Base-by-base conservation (phyloP, 345 rosid genomes). In the Noccaea caerulescens region DNA sequence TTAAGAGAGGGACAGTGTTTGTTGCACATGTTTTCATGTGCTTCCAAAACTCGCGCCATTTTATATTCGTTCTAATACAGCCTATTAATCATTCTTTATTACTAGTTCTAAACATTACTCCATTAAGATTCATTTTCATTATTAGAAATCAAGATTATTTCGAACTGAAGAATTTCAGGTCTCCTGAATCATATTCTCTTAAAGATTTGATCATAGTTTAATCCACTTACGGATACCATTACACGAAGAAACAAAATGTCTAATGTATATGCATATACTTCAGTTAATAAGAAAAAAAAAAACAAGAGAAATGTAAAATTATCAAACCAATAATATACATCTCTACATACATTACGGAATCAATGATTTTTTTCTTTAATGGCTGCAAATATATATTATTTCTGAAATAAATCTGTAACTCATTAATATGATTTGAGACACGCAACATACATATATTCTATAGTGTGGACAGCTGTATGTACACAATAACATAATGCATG, bases 21-120 rank as follows among this genome's bases (percentile, higher is more conserved):
- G 55, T 6, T 61, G 55, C 79, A 75, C 79, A 62, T 75, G 74
- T 68, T 2, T 18, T 53, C 74, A 75, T 61, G 79, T 75, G 79
- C 70, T 54, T 68, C 64, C 79, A 75, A 61, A 4, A 68, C 58
- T 37, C 30, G 7, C 55, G 51, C 37, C 52, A 41, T 66, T 58
- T 73, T 58, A 14, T 49, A 66, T 58, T 2, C 46, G 34, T 49
- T 49, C 20, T 58, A 43, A 72, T 18, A 46, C 69, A 72, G 76
- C 76, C 30, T 66, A 27, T n/a, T 73, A 66, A 47, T 73, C 53
- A 39, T 57, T 45, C 10, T 36, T 72, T 20, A 51, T 9, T 8
- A 12, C 30, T 27, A 27, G 18, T 33, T 25, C 1, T 13, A 4
- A 38, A 7, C 8, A 4, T 1, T 34, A 18, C 43, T 11, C 11